Base-by-base conservation (phyloP, 345 rosid species). In the Raphanus raphanistrum region DNA sequence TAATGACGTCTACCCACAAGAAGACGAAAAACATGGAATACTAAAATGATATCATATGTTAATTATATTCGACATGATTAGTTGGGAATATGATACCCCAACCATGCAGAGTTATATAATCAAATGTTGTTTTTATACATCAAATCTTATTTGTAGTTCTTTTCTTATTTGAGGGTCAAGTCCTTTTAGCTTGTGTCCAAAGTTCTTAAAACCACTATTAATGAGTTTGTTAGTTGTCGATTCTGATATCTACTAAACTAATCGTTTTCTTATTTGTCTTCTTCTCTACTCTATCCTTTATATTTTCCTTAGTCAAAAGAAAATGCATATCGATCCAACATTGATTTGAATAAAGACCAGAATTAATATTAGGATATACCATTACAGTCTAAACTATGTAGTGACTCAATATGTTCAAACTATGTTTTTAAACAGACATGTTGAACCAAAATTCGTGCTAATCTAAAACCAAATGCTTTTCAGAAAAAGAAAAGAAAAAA, bases 11-110 rank as follows among this genome's bases (percentile, higher is more conserved):
- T 58, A 66, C 55, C 38, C 26, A 32, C 32, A 66, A 58, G 41
- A 72, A 66, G 60, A 72, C 55, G 4, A 45, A 66, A 59, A 43
- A 38, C 3, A 59, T 72, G 36, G 76, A 64, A 66, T 45, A 33
- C 8, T 45, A 31, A 7, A 48, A 72, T 58, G 41, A 68, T 67
- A 45, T 12, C 9, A 36, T 77, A 70, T 54, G 71, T 77, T 71
- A 71, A 71, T 77, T 65, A 72, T 72, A 78, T 48, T 72, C 67
- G 26, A 35, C 74, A 38, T 66, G 74, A 73, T 79, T 79, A 72
- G 78, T 79, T 79, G 78, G 70, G 78, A 73, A 79, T 79, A 52
- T 68, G 82, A 79, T 79, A 60, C 82, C 74, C 65, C 65, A 79
- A 79, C 74, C 60, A 73, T 58, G 64, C 38, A 52, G 54, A 33